phyloP scores from a whole-genome alignment of 441 rosid genomes.

The Arabidopsis lyrata region DNA sequence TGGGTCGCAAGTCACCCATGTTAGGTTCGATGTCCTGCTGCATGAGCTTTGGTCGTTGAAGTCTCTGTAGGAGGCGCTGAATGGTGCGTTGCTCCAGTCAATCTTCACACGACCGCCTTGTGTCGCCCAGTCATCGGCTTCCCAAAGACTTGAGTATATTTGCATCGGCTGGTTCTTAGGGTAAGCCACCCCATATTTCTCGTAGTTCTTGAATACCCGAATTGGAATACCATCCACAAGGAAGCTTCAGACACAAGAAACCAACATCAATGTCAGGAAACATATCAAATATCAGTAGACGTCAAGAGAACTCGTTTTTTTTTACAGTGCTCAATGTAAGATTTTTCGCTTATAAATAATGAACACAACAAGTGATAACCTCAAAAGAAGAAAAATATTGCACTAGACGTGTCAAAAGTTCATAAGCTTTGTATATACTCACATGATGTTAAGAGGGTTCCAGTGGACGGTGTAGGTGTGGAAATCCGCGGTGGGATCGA shows the following conservation, averaged over 20 bases:
- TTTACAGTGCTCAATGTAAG: not conserved
- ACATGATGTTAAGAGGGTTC: conserved; percentile 63
- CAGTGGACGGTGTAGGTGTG: conserved; percentile 65
- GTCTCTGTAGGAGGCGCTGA: conserved; percentile 40
- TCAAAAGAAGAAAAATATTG: not conserved
- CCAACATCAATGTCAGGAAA: conserved; percentile 11
- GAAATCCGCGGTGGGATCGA: conserved; percentile 63
- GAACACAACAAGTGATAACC: not conserved
- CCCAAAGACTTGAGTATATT: conserved; percentile 49
- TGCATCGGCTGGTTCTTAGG: conserved; percentile 45
- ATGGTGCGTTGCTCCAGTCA: conserved; percentile 73
- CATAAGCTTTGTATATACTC: conserved; percentile 20
- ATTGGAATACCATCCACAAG: conserved; percentile 64
- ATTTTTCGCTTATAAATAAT: not conserved
- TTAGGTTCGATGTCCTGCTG: conserved; percentile 39
- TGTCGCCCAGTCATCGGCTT: conserved; percentile 58
- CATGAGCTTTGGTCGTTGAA: conserved; percentile 43
- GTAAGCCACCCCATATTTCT: conserved; percentile 37
- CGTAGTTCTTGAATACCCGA: conserved; percentile 48
- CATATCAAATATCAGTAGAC: not conserved
- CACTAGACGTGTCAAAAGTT: conserved; percentile 2
- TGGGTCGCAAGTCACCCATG: conserved; percentile 37
- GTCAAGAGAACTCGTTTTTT: not conserved
- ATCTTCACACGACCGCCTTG: conserved; percentile 74
- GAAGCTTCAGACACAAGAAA: conserved; percentile 49